Percentiles rank a stretch among this genome's conserved stretches.
phyloP scores from a whole-genome alignment of 2,329 filamentous ascomycete genomes.

The Periconia sp. region DNA sequence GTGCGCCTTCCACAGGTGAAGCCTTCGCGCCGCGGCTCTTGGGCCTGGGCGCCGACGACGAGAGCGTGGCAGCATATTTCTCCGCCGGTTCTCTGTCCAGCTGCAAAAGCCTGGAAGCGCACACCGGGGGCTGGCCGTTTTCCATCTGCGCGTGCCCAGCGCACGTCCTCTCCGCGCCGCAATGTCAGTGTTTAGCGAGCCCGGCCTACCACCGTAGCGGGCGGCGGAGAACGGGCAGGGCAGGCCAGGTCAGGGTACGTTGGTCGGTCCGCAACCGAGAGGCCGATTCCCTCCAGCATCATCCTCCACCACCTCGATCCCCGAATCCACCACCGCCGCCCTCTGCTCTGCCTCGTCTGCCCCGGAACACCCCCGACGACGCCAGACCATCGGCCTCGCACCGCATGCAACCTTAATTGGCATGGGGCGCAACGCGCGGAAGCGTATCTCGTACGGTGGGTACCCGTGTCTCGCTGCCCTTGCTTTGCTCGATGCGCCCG shows the following conservation, averaged over 20 bases:
- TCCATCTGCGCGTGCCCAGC: neutral
- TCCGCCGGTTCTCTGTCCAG: too few relatives aligned
- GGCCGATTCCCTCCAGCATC: too few relatives aligned
- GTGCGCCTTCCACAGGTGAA: too few relatives aligned
- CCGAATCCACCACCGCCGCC: neutral
- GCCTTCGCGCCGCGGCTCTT: too few relatives aligned
- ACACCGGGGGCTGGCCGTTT: neutral
- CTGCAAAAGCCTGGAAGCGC: too few relatives aligned
- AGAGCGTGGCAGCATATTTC: too few relatives aligned
- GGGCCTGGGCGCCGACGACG: too few relatives aligned
- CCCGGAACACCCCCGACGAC: neutral
- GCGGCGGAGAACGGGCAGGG: neutral
- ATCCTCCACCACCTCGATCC: neutral
- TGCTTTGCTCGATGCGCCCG: constrained; percentile 9
- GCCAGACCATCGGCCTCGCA: constrained; percentile 2
- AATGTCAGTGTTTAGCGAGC: constrained; percentile 3
- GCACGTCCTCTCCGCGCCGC: constrained; percentile 7
- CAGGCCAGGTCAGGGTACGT: too few relatives aligned
- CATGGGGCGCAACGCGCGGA: constrained; percentile 60
- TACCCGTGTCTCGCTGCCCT: constrained; percentile 15
- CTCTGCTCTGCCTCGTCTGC: constrained; percentile 1
- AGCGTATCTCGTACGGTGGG: constrained; percentile 61
- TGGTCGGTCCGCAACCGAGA: too few relatives aligned
- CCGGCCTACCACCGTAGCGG: constrained; percentile 5
- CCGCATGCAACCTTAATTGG: constrained; percentile 30